Evolutionary conservation across 495 filamentous ascomycete genomes (phyloP).

Genomic region (Penicillium salamii): DNA sequence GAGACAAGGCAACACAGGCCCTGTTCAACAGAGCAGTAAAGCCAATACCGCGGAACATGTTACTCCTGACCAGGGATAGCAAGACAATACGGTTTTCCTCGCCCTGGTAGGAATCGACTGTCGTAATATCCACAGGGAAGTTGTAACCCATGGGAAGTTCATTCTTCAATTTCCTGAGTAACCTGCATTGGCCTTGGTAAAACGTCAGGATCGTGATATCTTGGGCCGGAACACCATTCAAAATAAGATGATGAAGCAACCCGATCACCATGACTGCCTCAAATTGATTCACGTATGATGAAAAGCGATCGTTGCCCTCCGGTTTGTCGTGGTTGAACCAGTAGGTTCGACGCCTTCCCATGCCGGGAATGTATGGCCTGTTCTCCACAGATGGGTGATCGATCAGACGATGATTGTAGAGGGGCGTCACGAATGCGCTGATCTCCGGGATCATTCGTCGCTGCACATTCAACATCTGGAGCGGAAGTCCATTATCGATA

Average conservation of each 20-base stretch:
- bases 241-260: conserved; percentile 69
- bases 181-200: conserved; percentile 82
- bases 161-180: conserved; percentile 33
- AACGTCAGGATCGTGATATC: conserved; percentile 87
- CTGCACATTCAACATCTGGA: conserved; percentile 57
- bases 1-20: conserved; percentile 83
- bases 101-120: conserved; percentile 92
- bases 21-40: conserved; percentile 76
- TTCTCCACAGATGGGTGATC: conserved; percentile 68
- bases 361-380: conserved; percentile 68
- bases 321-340: conserved; percentile 71
- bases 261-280: conserved; percentile 77
- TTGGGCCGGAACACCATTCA: conserved; percentile 55
- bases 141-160: conserved; percentile 39
- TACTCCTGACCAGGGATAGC: conserved; percentile 81
- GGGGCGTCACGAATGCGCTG: conserved; percentile 56
- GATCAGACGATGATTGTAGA: conserved; percentile 58
- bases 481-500: conserved; percentile 65
- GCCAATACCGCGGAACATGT: conserved; percentile 52
- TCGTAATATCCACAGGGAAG: conserved; percentile 63
- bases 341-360: conserved; percentile 66
- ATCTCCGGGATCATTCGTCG: conserved; percentile 75
- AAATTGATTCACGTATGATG: conserved; percentile 67
- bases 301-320: conserved; percentile 62
- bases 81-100: conserved; percentile 89